phyloP scores from a whole-genome alignment of 2,329 filamentous ascomycete species.

The Septoria linicola region DNA sequence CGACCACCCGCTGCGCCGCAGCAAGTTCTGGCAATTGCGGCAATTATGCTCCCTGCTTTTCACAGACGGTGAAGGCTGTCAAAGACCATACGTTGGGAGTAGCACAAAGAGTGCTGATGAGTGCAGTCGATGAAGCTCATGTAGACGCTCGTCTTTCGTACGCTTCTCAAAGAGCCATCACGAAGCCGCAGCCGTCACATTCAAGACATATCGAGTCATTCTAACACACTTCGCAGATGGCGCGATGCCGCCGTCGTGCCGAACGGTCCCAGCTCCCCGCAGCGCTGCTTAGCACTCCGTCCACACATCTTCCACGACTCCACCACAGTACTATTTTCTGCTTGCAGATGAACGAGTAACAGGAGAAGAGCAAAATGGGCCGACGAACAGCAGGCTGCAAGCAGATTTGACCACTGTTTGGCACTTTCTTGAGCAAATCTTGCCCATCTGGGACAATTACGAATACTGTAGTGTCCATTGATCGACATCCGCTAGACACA shows the following conservation, averaged over 20 bases:
- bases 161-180: not conserved
- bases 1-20: constrained; percentile 3
- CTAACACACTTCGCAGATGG: constrained; percentile 5
- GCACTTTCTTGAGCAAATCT: not conserved
- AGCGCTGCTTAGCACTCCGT: too few species aligned
- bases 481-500: not conserved
- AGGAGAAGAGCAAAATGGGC: too few species aligned
- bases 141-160: not conserved
- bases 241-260: constrained; percentile 11
- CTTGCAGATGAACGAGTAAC: too few species aligned
- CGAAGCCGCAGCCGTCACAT: not conserved
- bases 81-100: not conserved
- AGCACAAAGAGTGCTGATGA: not conserved
- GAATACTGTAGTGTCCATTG: not conserved
- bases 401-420: too few species aligned
- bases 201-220: not conserved
- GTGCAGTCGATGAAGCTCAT: not conserved
- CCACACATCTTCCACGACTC: too few species aligned
- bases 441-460: not conserved
- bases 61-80: not conserved
- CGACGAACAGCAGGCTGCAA: too few species aligned
- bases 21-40: not conserved
- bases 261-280: too few species aligned
- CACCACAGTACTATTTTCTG: not conserved
- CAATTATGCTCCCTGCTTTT: not conserved